Base-by-base conservation (phyloP, 805 yeast species). In the Pichia thaimueangensis region DNA sequence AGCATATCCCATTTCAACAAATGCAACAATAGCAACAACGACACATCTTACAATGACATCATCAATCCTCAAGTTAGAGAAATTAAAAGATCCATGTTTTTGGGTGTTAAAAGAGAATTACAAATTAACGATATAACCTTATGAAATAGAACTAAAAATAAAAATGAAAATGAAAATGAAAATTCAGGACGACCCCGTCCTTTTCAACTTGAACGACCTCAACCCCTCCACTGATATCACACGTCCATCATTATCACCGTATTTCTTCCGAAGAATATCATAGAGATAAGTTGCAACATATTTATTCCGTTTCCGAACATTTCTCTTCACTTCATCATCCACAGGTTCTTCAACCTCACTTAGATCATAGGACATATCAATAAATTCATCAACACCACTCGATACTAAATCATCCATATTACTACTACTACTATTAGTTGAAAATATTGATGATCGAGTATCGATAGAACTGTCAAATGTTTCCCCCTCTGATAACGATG, bases 101-200 rank as follows among this genome's bases (percentile, higher is more conserved):
- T 44, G 12, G 28, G 30, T 9, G 34, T 50, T 4, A 50, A 47
- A 35, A 37, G 50, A 29, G 54, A 50, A 33, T 15, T 39, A 8
- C 34, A 39, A 32, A 6, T 38, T 1, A 9, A n/a, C 8, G 46
- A 43, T 34, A 19, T 41, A 15, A 29, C n/a, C n/a, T n/a, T n/a
- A n/a, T n/a, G n/a, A n/a, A n/a, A n/a, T n/a, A n/a, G n/a, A n/a
- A n/a, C n/a, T n/a, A n/a, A n/a, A n/a, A n/a, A n/a, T n/a, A n/a
- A n/a, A n/a, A n/a, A n/a, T n/a, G n/a, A n/a, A n/a, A n/a, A n/a
- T n/a, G n/a, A n/a, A n/a, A n/a, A n/a, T n/a, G n/a, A n/a, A n/a
- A n/a, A n/a, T n/a, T n/a, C n/a, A n/a, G n/a, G n/a, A n/a, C n/a
- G n/a, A n/a, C n/a, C n/a, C n/a, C n/a, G n/a, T n/a, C n/a, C n/a